These are phyloP conservation scores for Mortierella sp. DNA, from an alignment of 371 early-diverging fungal species.

Conservation along the genomic window DNA sequence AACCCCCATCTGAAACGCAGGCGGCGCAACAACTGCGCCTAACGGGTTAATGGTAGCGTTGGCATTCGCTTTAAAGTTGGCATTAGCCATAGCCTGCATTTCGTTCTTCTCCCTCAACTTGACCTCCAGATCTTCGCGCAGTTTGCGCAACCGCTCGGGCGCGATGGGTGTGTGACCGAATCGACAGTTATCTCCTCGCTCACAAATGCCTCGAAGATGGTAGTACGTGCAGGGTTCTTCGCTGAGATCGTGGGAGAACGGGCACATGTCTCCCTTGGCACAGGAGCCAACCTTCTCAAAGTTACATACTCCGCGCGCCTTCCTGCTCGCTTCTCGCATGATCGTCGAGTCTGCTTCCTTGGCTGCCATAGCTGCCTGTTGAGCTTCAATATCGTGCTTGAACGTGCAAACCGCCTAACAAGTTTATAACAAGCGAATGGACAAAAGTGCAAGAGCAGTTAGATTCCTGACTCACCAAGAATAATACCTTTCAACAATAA, in stretches of 20 bases:
- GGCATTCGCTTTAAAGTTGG: neutral
- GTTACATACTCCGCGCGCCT: slow-evolving; percentile 31
- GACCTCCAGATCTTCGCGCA: slow-evolving; percentile 12
- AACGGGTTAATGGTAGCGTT: neutral
- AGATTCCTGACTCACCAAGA: neutral
- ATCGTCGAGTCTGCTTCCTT: neutral
- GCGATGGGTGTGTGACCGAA: slow-evolving; percentile 29
- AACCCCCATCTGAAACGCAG: neutral
- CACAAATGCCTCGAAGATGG: slow-evolving; percentile 23
- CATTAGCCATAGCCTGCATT: neutral
- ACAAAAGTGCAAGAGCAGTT: neutral
- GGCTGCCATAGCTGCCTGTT: slow-evolving; percentile 13
- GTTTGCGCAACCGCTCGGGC: slow-evolving; percentile 11
- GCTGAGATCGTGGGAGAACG: slow-evolving; percentile 28
- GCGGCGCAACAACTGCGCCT: neutral
- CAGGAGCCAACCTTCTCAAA: slow-evolving; percentile 31
- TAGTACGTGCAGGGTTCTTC: slow-evolving; percentile 29
- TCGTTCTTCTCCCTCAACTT: slow-evolving; percentile 7
- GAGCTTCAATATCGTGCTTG: slow-evolving; percentile 35
- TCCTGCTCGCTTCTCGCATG: slow-evolving; percentile 15
- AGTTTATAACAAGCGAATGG: neutral
- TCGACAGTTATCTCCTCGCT: slow-evolving; percentile 21
- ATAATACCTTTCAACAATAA: neutral
- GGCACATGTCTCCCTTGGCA: slow-evolving; percentile 30
- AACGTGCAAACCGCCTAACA: slow-evolving; percentile 34